Conservation (phyloP, 495 filamentous ascomycete species). For the Penicillium atrosanguineum region DNA sequence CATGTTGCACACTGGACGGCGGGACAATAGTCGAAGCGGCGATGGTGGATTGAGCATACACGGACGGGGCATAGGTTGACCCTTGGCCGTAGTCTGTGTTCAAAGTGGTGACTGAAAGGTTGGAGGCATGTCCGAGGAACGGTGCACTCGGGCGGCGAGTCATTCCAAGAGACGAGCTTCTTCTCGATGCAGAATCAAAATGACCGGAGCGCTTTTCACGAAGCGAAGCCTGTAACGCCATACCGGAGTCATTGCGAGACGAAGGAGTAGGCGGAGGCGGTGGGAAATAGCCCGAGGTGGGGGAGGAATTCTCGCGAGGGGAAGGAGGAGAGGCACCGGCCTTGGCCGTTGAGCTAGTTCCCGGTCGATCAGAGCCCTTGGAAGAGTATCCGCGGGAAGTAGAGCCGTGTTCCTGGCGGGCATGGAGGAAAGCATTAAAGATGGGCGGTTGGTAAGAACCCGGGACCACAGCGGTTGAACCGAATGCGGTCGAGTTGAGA, state of each 20-base stretch:
- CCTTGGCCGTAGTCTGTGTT: constrained; percentile 70
- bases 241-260: constrained; percentile 88
- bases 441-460: constrained; percentile 53
- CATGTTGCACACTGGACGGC: constrained; percentile 78
- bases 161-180: constrained; percentile 88
- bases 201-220: constrained; percentile 94
- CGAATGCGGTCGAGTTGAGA: constrained; percentile 85
- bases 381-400: constrained; percentile 46
- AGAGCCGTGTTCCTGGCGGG: constrained; percentile 58
- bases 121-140: constrained; percentile 77
- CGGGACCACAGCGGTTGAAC: constrained; percentile 54
- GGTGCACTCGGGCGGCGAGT: constrained; percentile 79
- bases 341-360: constrained; percentile 74
- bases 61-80: constrained; percentile 88
- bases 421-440: constrained; percentile 88
- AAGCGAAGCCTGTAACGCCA: constrained; percentile 77
- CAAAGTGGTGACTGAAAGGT: constrained; percentile 79
- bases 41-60: constrained; percentile 94
- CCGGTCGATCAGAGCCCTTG: constrained; percentile 67
- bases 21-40: constrained; percentile 98
- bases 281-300: constrained; percentile 76
- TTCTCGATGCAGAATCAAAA: constrained; percentile 77
- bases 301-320: constrained; percentile 64
- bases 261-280: constrained; percentile 68
- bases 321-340: constrained; percentile 70